Base-by-base conservation (phyloP, 2,329 filamentous ascomycete species). In the Cadophora gregata region DNA sequence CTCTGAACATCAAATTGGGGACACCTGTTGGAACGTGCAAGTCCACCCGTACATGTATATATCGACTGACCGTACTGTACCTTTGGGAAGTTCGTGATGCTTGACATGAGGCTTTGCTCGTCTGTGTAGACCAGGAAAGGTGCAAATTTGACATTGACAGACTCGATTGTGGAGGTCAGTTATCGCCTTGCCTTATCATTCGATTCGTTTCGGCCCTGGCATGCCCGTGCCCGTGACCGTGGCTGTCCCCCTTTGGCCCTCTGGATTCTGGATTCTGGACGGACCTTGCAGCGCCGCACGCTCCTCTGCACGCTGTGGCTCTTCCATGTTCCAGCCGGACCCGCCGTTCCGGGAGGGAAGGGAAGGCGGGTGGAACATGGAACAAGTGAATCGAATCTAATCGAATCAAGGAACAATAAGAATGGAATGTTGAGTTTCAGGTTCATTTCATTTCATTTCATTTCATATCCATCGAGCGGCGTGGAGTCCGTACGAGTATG, bases 391-490 rank as follows among this genome's bases (percentile, higher is more conserved):
- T 55, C 27, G 51, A 55, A 55, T 55, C 51, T 55, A 55, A 55
- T 55, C 27, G 51, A 55, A 55, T 55, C 29, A 16, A 55, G 51
- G 29, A 55, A 14, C n/a, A 38, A 5, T 33, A 6, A 6, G 31
- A 38, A n/a, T n/a, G n/a, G 36, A 38, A 38, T 38, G 24, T 6
- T 27, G 10, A 19, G 51, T 55, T 55, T 55, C 51, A 33, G 51
- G n/a, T n/a, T n/a, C n/a, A n/a, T n/a, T n/a, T n/a, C n/a, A n/a
- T n/a, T n/a, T n/a, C n/a, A n/a, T n/a, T n/a, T n/a, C n/a, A n/a
- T 55, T 55, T 55, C 51, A 55, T 27, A 31, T 27, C 29, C 51
- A 55, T 33, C 51, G 51, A 33, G 51, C 51, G 51, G 51, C 51
- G 21, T 31, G 19, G 25, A 7, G 21, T 27, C 27, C 25, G 48